phyloP scores from a whole-genome alignment of 805 yeast species.

The Candida ipomoeae region DNA sequence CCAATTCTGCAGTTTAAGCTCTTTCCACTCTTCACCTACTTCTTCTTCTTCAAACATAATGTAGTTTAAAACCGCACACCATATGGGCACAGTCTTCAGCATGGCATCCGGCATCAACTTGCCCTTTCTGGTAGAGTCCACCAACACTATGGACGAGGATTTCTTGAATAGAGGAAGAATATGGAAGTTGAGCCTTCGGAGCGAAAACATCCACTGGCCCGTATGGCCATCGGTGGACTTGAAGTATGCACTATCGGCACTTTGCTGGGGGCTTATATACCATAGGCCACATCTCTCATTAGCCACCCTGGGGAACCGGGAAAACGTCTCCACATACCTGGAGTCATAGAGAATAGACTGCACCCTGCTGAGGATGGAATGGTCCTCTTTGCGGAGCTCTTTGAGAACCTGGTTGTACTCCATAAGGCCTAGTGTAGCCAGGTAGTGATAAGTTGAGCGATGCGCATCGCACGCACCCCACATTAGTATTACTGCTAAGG shows the following conservation, averaged over 20 bases:
- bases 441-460: not conserved
- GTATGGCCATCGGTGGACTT: conserved; percentile 92
- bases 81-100: conserved; percentile 83
- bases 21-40: not conserved
- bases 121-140: conserved; percentile 85
- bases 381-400: conserved; percentile 50
- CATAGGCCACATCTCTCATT: conserved; percentile 87
- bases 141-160: conserved; percentile 51
- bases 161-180: conserved; percentile 46
- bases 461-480: conserved; percentile 3
- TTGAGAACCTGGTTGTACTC: conserved; percentile 17
- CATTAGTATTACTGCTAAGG: not conserved
- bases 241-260: conserved; percentile 58
- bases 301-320: conserved; percentile 47
- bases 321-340: conserved; percentile 17
- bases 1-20: conserved; percentile 25
- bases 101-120: conserved; percentile 82
- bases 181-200: conserved; percentile 71
- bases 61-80: conserved; percentile 78
- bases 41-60: conserved; percentile 40
- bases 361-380: conserved; percentile 58
- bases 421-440: conserved; percentile 5
- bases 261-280: conserved; percentile 56
- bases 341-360: conserved; percentile 46
- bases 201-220: conserved; percentile 73